Evolutionary conservation across 1,284 basidiomycete species (phyloP), one percentile per base, ranked within the genome.

Genomic region (Moesziomyces sp.): DNA sequence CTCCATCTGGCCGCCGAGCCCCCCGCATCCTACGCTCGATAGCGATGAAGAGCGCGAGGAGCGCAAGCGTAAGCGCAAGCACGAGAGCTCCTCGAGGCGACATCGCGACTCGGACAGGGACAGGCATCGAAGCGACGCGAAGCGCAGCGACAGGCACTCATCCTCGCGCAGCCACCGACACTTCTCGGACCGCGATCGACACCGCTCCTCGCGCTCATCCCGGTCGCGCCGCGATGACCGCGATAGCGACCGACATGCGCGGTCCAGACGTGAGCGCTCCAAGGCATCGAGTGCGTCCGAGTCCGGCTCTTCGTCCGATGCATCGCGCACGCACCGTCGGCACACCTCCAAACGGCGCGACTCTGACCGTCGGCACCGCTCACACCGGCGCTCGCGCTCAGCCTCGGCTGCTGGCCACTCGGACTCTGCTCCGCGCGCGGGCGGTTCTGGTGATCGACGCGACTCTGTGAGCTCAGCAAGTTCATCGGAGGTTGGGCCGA

Each of bases 1-100:
- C 9, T 76, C 74, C 28, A 76, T 80, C 50, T 80, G 78, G 78
- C 78, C 78, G 8, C 59, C 64, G 3, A 74, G 71, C 5, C 78
- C 78, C 5, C 61, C 54, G 6, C 65, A 70, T 35, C 74, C 77
- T 2, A 70, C 61, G 0, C 54, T 60, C 18, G 72, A 74, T 28
- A 72, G 70, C 19, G 74, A 73, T 7, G 65, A 72, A 8, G 77
- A 79, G 45, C 54, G 66, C 18, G 74, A 78, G 30, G 16, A 40
- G 18, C 38, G 38, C 38, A 63, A 71, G 40, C 53, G 64, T 21
- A 67, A 60, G 28, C 61, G 58, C 16, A 65, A 60, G 38, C 48
- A 54, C 19, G 57, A 58, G 9, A 52, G 52, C 21, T 58, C 51
- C 38, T 65, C 55, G 18, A 16, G 38, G 16, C 38, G 38, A 7